Conservation (phyloP, 345 rosid genomes). For the Sisymbrium irio region DNA sequence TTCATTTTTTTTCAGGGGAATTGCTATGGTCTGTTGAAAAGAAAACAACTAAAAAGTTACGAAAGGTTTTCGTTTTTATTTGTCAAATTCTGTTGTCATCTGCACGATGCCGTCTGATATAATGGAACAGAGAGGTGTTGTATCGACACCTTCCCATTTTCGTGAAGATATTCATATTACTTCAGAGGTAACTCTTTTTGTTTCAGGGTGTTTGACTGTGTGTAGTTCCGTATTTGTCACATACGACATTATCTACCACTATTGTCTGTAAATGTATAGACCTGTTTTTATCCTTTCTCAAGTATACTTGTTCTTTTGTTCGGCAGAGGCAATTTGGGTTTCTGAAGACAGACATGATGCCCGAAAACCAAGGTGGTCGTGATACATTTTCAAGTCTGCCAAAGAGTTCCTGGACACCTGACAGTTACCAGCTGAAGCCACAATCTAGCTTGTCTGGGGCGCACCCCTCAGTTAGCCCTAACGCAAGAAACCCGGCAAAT, state of each 20-base stretch:
- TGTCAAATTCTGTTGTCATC: conserved; percentile 28
- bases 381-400: conserved; percentile 41
- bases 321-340: conserved; percentile 72
- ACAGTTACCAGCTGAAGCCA: conserved; percentile 40
- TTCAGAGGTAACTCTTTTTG: conserved; percentile 47
- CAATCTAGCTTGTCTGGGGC: conserved; percentile 43
- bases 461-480: conserved; percentile 35
- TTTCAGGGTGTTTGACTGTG: neutral
- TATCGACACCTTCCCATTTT: conserved; percentile 36
- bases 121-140: conserved; percentile 53
- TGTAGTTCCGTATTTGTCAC: neutral
- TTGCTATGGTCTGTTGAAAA: conserved; percentile 24
- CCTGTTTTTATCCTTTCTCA: conserved; percentile 17
- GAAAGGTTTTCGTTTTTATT: conserved; percentile 3
- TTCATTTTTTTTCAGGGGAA: conserved; percentile 30
- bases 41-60: conserved; percentile 15
- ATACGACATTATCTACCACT: neutral
- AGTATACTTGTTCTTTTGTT: conserved; percentile 29
- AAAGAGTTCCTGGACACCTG: conserved; percentile 43
- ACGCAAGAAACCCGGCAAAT: conserved; percentile 38
- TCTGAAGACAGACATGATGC: conserved; percentile 48
- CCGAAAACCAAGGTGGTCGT: conserved; percentile 56
- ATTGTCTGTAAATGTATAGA: neutral
- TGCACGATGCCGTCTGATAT: conserved; percentile 59
- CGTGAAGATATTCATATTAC: conserved; percentile 44